phyloP scores from a whole-genome alignment of 2,329 filamentous ascomycete genomes.

The Cadophora luteo-olivacea region DNA sequence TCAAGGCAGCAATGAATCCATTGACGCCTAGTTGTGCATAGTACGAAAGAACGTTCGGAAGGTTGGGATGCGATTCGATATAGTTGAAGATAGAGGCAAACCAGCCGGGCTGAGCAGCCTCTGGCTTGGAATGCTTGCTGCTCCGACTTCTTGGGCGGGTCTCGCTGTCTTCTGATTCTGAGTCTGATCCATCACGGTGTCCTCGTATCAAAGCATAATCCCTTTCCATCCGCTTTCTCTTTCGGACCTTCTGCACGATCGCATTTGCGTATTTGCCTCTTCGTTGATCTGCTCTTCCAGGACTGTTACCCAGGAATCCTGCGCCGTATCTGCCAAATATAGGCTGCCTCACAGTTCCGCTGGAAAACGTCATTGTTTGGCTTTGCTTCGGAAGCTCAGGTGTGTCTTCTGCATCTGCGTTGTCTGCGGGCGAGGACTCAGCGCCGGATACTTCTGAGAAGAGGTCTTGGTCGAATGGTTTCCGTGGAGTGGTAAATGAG shows the following conservation, averaged over 20 bases:
- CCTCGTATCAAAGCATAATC: slow-evolving; percentile 48
- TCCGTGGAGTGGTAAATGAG: slow-evolving; percentile 68
- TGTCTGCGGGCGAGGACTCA: slow-evolving; percentile 64
- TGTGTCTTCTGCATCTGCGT: slow-evolving; percentile 55
- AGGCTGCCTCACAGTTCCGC: slow-evolving; percentile 53
- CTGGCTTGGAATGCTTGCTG: slow-evolving; percentile 44
- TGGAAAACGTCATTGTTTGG: slow-evolving; percentile 58
- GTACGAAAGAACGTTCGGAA: slow-evolving; percentile 69
- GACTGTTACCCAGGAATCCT: slow-evolving; percentile 48
- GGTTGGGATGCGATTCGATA: slow-evolving; percentile 68
- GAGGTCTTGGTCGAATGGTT: slow-evolving; percentile 58
- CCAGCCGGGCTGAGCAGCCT: slow-evolving; percentile 41
- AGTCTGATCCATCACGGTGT: slow-evolving; percentile 44
- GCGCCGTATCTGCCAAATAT: slow-evolving; percentile 51
- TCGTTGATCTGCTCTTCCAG: slow-evolving; percentile 71
- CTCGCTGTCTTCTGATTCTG: slow-evolving; percentile 48
- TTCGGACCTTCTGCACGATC: slow-evolving; percentile 56
- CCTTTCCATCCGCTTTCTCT: slow-evolving; percentile 52
- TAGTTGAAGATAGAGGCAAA: slow-evolving; percentile 63
- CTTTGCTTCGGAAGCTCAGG: slow-evolving; percentile 60
- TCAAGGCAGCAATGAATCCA: slow-evolving; percentile 52
- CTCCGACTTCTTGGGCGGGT: slow-evolving; percentile 46
- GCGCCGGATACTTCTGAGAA: slow-evolving; percentile 63
- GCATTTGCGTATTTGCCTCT: slow-evolving; percentile 55
- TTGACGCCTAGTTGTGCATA: slow-evolving; percentile 67